A percentile compares a stretch with the other conserved stretches of the same genome.
These are phyloP conservation scores for Argentina anserina DNA, from an alignment of 306 rosid genomes.

Conservation along the genomic window DNA sequence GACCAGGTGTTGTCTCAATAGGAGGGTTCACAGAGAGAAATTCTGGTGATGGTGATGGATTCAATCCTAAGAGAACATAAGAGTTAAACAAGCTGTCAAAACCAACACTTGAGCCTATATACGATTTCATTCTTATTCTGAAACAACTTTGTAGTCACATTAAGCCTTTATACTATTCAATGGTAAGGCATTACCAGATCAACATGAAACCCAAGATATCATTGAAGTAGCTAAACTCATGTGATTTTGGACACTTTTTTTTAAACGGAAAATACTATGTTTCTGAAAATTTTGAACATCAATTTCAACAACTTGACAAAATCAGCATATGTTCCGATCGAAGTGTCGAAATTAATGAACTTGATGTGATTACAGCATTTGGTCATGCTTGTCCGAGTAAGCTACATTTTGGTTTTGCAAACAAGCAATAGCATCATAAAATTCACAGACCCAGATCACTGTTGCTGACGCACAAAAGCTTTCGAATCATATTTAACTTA, in stretches of 20 bases:
- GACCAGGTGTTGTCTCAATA: constrained; percentile 35
- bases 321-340: constrained; percentile 13
- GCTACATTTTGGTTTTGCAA: constrained; percentile 5
- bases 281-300: background rate
- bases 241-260: background rate
- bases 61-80: constrained; percentile 41
- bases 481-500: constrained; percentile 4
- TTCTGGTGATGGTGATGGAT: constrained; percentile 52
- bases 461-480: constrained; percentile 13
- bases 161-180: background rate
- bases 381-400: constrained; percentile 1
- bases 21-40: constrained; percentile 38
- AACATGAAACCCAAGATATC: constrained; percentile 3
- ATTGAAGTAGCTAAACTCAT: background rate
- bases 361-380: constrained; percentile 1
- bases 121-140: background rate
- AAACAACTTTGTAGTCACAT: background rate
- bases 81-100: constrained; percentile 18
- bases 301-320: background rate
- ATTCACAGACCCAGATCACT: constrained; percentile 20
- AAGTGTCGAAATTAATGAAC: background rate
- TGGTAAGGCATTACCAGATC: constrained; percentile 2
- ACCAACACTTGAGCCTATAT: background rate
- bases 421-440: constrained; percentile 6
- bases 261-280: constrained; percentile 4